Conservation (phyloP, 2,329 filamentous ascomycete genomes). For the Trichoderma pleuroti region DNA sequence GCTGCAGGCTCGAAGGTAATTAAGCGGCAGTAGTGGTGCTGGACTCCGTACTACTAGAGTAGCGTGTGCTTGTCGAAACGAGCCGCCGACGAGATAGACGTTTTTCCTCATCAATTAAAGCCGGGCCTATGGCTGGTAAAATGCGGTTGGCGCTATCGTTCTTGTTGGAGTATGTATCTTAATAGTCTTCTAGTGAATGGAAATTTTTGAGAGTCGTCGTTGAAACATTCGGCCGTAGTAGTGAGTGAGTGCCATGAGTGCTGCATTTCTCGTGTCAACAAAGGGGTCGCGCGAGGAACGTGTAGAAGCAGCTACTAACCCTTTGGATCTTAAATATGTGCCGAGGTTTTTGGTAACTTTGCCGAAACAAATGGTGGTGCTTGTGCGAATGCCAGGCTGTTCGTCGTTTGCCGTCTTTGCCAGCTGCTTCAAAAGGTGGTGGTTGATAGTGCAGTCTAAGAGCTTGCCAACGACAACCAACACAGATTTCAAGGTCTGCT, state of each 20-base stretch:
- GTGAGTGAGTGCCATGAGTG: conserved; percentile 79
- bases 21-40: neutral
- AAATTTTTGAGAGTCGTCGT: too few relatives aligned
- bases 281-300: conserved; percentile 90
- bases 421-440: conserved; percentile 83
- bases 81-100: conserved; percentile 78
- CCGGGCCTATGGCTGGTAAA: conserved; percentile 77
- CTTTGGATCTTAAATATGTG: conserved; percentile 74
- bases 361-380: conserved; percentile 94
- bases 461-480: conserved; percentile 83
- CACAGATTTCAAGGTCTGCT: conserved; percentile 94
- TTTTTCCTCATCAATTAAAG: conserved; percentile 93
- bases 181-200: too few relatives aligned
- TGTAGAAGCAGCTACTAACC: conserved; percentile 87
- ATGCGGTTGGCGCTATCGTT: conserved; percentile 85
- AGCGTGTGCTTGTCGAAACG: neutral
- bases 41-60: neutral
- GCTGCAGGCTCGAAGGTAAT: neutral
- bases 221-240: conserved; percentile 82
- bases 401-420: conserved; percentile 97
- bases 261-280: conserved; percentile 86
- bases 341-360: conserved; percentile 92
- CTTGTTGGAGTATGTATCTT: too few relatives aligned
- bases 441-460: conserved; percentile 88
- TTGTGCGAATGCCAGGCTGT: conserved; percentile 93